Conservation (phyloP, 2,329 filamentous ascomycete species). For the Mariannaea elegans region DNA sequence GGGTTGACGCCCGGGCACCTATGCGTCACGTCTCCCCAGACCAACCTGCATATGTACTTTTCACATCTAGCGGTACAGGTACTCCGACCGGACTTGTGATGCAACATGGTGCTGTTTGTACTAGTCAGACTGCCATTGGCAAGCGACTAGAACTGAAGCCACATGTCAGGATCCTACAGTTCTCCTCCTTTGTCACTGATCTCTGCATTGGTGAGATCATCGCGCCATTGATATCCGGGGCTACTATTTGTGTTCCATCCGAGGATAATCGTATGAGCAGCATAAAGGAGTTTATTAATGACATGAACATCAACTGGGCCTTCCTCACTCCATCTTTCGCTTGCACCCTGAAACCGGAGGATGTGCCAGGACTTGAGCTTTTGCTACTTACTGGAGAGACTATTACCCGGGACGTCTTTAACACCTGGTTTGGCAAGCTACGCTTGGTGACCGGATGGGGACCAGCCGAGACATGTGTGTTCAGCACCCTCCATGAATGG, state of each 20-base stretch:
- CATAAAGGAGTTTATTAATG: constrained; percentile 27
- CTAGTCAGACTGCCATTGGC: constrained; percentile 20
- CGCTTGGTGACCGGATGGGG: constrained; percentile 37
- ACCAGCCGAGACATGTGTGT: constrained; percentile 32
- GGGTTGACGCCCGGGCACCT: not conserved
- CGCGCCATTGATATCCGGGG: constrained; percentile 21
- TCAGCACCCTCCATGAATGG: constrained; percentile 19
- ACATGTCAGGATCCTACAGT: constrained; percentile 29
- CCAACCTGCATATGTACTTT: constrained; percentile 28
- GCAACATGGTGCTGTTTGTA: constrained; percentile 25
- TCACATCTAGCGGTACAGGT: constrained; percentile 38
- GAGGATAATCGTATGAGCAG: constrained; percentile 31
- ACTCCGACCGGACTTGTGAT: constrained; percentile 36
- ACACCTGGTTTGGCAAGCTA: constrained; percentile 28
- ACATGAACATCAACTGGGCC: constrained; percentile 22
- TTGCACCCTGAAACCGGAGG: constrained; percentile 24
- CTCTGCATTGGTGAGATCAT: constrained; percentile 33
- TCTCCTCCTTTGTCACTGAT: constrained; percentile 37
- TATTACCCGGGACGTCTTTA: constrained; percentile 23
- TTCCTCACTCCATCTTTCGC: constrained; percentile 38
- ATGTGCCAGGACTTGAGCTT: constrained; percentile 17
- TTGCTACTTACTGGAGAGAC: constrained; percentile 35
- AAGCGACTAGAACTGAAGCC: constrained; percentile 18
- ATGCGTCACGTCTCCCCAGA: not conserved
- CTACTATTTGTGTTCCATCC: constrained; percentile 36